phyloP scores from a whole-genome alignment of 176 grass and related monocot species.

The Carex myosuroides region DNA sequence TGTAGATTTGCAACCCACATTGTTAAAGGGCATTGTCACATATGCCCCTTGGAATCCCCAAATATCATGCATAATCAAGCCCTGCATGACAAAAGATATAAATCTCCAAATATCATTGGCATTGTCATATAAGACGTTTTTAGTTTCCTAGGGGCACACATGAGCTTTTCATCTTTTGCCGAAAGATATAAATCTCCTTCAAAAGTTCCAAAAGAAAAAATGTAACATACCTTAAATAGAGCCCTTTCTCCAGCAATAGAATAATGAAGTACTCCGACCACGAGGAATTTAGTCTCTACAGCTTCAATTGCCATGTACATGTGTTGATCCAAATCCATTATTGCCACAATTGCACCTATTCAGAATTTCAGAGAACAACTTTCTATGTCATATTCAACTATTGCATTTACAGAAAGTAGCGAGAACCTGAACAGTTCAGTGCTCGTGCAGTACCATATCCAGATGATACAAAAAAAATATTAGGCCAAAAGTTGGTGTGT shows the following conservation, averaged over 20 bases:
- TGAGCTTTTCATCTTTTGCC: neutral
- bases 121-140: neutral
- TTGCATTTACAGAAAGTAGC: constrained; percentile 19
- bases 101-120: too few relatives aligned
- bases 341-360: constrained; percentile 69
- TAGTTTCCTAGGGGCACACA: neutral
- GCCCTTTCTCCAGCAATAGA: constrained; percentile 57
- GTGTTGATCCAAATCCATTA: constrained; percentile 72
- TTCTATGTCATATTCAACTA: neutral
- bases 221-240: constrained; percentile 56
- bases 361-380: constrained; percentile 8
- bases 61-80: neutral
- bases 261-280: constrained; percentile 66
- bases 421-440: neutral
- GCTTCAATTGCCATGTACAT: constrained; percentile 66
- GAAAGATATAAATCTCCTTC: neutral
- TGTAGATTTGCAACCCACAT: neutral
- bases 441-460: neutral
- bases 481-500: neutral
- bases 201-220: neutral
- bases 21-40: neutral
- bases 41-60: neutral
- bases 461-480: neutral
- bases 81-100: neutral
- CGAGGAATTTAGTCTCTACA: constrained; percentile 40